Evolutionary conservation across 2,329 filamentous ascomycete genomes (phyloP).

Genomic region (Colletotrichum sp.): DNA sequence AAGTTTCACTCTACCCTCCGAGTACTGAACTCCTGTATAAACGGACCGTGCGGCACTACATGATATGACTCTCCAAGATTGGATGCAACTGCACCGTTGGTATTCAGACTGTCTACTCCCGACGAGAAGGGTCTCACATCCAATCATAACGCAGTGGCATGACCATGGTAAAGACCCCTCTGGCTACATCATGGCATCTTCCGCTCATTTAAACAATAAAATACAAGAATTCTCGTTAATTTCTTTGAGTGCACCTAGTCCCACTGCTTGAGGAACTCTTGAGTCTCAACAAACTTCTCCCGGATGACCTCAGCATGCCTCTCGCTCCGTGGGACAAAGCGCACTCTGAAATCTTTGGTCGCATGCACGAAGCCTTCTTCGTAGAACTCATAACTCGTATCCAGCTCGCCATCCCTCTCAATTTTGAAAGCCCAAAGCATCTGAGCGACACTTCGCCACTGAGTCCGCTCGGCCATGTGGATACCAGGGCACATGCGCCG

Average conservation of each 20-base stretch:
- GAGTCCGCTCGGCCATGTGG: conserved; percentile 52
- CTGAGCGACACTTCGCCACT: conserved; percentile 41
- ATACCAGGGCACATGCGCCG: conserved; percentile 54
- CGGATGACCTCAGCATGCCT: neutral
- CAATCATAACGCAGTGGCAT: neutral
- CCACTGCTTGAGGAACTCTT: neutral
- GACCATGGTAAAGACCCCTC: neutral
- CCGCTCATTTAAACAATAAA: no score
- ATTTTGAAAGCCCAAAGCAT: conserved; percentile 52
- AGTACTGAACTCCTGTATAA: neutral
- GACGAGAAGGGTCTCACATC: neutral
- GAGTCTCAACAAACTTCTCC: neutral
- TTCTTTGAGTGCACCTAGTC: neutral
- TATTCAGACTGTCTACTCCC: neutral
- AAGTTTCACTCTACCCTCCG: neutral
- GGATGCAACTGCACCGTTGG: neutral
- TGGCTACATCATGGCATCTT: no score
- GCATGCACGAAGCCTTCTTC: neutral
- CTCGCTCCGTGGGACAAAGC: conserved; percentile 1
- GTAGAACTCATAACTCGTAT: neutral
- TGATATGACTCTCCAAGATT: neutral
- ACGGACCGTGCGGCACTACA: neutral
- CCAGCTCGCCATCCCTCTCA: neutral
- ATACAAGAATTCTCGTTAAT: no score
- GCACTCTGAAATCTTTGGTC: neutral